phyloP scores from a whole-genome alignment of 148 eudicot genomes.

The Gaultheria prostrata region DNA sequence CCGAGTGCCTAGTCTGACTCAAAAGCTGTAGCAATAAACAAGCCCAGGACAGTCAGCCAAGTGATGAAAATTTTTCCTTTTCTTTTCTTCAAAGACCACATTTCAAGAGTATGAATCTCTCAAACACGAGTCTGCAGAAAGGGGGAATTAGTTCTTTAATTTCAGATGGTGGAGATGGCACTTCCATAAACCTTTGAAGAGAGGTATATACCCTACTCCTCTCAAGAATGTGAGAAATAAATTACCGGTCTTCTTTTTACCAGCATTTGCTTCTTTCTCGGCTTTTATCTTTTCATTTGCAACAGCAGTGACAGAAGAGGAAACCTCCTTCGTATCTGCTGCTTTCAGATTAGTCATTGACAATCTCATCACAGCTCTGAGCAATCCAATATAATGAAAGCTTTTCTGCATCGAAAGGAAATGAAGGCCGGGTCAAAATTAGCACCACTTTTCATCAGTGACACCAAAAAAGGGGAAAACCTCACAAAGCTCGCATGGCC shows the following conservation, averaged over 20 bases:
- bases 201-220: background rate
- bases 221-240: background rate
- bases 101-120: background rate
- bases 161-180: background rate
- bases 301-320: slow-evolving; percentile 84
- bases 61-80: background rate
- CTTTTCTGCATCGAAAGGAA: slow-evolving; percentile 69
- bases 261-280: slow-evolving; percentile 94
- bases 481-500: slow-evolving; percentile 66
- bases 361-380: slow-evolving; percentile 83
- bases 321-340: slow-evolving; percentile 87
- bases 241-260: slow-evolving; percentile 93
- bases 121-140: background rate
- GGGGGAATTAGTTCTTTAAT: background rate
- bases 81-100: background rate
- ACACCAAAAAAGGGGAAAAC: background rate
- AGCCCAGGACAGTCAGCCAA: background rate
- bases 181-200: background rate
- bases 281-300: slow-evolving; percentile 95
- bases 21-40: background rate
- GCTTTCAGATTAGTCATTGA: slow-evolving; percentile 79
- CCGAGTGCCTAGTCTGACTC: background rate
- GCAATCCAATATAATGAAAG: slow-evolving; percentile 77
- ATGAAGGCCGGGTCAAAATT: background rate
- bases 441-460: background rate